Conservation (phyloP, 352 stramenopile genomes). For the Phytophthora hybrid region DNA sequence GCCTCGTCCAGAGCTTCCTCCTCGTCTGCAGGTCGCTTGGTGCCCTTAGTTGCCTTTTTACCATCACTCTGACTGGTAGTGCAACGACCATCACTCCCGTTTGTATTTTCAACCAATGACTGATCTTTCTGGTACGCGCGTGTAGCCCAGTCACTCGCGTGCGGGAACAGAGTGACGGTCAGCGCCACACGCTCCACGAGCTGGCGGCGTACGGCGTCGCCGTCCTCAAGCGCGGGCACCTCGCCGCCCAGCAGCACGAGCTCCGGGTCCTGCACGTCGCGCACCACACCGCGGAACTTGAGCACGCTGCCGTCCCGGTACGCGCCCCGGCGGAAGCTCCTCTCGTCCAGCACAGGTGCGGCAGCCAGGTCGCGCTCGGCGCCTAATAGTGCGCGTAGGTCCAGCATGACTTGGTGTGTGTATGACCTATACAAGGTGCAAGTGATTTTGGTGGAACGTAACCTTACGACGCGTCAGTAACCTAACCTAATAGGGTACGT, state of each 20-base stretch:
- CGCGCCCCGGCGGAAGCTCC: slow-evolving; percentile 47
- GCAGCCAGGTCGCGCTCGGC: slow-evolving; percentile 15
- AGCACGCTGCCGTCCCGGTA: slow-evolving; percentile 69
- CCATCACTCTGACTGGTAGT: neutral
- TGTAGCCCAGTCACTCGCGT: slow-evolving; percentile 63
- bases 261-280: slow-evolving; percentile 79
- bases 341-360: slow-evolving; percentile 60
- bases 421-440: neutral
- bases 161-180: slow-evolving; percentile 67
- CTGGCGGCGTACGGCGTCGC: slow-evolving; percentile 20
- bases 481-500: too few relatives aligned
- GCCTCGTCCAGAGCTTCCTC: slow-evolving; percentile 1
- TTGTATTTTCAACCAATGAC: slow-evolving; percentile 2
- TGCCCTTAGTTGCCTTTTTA: slow-evolving; percentile 34
- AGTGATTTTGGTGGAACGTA: neutral
- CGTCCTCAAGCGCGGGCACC: neutral
- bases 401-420: slow-evolving; percentile 23
- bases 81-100: slow-evolving; percentile 22
- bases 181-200: slow-evolving; percentile 73
- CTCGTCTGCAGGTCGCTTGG: slow-evolving; percentile 53
- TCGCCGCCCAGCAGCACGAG: slow-evolving; percentile 53
- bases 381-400: slow-evolving; percentile 20
- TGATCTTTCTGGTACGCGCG: slow-evolving; percentile 37
- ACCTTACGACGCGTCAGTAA: too few relatives aligned
- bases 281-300: slow-evolving; percentile 74